Evolutionary conservation across 208 protist species (phyloP).

Genomic region (Leishmania lainsoni): DNA sequence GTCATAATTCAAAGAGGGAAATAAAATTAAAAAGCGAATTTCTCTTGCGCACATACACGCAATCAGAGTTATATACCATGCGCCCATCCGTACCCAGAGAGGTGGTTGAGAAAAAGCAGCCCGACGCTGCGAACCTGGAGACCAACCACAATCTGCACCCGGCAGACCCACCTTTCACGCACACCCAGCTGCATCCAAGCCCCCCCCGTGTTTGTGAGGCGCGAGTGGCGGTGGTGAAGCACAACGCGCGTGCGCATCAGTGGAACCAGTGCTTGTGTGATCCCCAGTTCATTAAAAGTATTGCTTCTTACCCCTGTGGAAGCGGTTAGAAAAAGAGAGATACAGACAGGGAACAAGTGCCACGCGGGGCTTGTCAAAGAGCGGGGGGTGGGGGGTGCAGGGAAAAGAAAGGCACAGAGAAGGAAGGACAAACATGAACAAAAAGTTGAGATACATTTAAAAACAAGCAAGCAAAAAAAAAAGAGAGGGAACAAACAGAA

Average conservation of each 20-base stretch:
- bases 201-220: neutral
- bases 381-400: neutral
- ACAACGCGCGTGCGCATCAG: neutral
- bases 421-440: neutral
- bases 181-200: neutral
- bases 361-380: neutral
- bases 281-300: neutral
- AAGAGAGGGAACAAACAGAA: neutral
- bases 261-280: no score
- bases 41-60: neutral
- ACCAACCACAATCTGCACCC: no score
- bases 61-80: neutral
- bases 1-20: neutral
- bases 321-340: neutral
- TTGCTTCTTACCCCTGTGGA: neutral
- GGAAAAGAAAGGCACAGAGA: neutral
- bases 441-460: neutral
- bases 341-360: neutral
- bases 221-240: neutral
- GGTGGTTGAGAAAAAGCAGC: neutral
- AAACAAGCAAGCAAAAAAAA: neutral
- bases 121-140: neutral
- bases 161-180: neutral
- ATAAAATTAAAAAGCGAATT: neutral
- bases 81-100: neutral